phyloP scores from a whole-genome alignment of 2,329 filamentous ascomycete genomes.

The Coniella vitis region DNA sequence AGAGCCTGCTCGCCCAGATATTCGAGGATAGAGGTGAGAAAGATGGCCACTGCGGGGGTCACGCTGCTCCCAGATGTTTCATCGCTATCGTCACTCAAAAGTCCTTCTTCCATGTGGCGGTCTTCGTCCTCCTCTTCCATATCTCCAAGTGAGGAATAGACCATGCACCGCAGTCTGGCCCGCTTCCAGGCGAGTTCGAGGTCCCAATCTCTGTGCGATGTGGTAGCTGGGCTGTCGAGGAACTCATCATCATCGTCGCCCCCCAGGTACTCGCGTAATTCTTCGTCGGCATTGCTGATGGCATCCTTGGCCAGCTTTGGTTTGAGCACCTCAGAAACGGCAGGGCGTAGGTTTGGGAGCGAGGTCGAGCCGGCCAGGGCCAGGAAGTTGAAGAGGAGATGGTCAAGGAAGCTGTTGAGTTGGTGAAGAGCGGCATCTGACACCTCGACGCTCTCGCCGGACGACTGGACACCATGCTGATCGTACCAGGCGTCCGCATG shows the following conservation, averaged over 20 bases:
- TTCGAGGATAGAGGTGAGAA: constrained; percentile 89
- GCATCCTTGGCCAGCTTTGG: constrained; percentile 72
- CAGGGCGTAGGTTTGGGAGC: constrained; percentile 67
- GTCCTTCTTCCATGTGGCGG: constrained; percentile 73
- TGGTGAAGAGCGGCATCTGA: constrained; percentile 66
- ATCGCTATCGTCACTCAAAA: constrained; percentile 55
- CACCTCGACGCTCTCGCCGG: constrained; percentile 64
- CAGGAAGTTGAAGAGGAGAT: constrained; percentile 88
- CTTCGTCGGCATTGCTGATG: constrained; percentile 32
- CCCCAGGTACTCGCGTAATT: constrained; percentile 75
- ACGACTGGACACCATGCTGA: constrained; percentile 58
- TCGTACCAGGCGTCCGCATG: constrained; percentile 64
- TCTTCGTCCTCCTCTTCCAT: constrained; percentile 98
- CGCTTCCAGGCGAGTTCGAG: constrained; percentile 92
- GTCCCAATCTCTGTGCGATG: constrained; percentile 64
- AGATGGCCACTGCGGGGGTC: constrained; percentile 89
- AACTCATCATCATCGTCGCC: constrained; percentile 70
- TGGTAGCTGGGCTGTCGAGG: constrained; percentile 44
- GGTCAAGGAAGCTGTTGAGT: constrained; percentile 89
- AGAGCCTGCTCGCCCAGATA: constrained; percentile 89
- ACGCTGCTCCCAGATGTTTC: constrained; percentile 57
- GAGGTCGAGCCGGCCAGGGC: constrained; percentile 71
- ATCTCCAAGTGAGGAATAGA: constrained; percentile 92
- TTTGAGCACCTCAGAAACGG: constrained; percentile 81
- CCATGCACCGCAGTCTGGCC: constrained; percentile 90